phyloP scores from a whole-genome alignment of 805 yeast genomes.

The Suhomyces sp. region DNA sequence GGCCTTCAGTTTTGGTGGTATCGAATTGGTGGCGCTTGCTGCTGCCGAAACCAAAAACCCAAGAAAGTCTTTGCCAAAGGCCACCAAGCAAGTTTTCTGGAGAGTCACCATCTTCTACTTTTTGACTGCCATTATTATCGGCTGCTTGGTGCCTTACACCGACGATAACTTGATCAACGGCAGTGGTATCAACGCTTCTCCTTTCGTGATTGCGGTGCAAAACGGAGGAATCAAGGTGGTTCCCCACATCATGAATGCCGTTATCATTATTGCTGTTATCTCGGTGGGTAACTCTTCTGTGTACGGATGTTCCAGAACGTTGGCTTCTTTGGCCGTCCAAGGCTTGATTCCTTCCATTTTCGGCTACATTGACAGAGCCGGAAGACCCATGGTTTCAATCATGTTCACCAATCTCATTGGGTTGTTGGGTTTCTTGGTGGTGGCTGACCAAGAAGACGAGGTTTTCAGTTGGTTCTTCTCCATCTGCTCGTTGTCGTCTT shows the following conservation, averaged over 20 bases:
- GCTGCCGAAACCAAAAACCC: slow-evolving; percentile 59
- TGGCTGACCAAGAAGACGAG: slow-evolving; percentile 25
- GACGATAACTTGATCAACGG: slow-evolving; percentile 48
- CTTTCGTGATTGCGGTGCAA: slow-evolving; percentile 69
- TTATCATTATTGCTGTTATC: slow-evolving; percentile 66
- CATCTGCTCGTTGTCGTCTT: slow-evolving; percentile 38
- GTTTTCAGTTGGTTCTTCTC: slow-evolving; percentile 43
- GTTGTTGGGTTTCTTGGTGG: slow-evolving; percentile 37
- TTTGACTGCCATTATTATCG: slow-evolving; percentile 26
- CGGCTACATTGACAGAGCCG: slow-evolving; percentile 39
- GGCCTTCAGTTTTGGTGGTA: slow-evolving; percentile 61
- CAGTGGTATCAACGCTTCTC: slow-evolving; percentile 61
- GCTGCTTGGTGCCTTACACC: slow-evolving; percentile 49
- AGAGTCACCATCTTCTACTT: slow-evolving; percentile 49
- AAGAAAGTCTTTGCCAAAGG: slow-evolving; percentile 53
- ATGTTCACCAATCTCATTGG: slow-evolving; percentile 33
- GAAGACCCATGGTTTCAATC: slow-evolving; percentile 42
- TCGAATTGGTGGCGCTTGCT: slow-evolving; percentile 56
- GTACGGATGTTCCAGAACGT: slow-evolving; percentile 68
- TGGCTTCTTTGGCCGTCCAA: slow-evolving; percentile 66
- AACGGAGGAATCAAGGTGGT: slow-evolving; percentile 60
- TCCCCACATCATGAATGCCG: slow-evolving; percentile 73
- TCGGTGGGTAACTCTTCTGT: slow-evolving; percentile 78
- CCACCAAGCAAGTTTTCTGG: slow-evolving; percentile 55
- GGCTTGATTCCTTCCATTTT: slow-evolving; percentile 59